Evolutionary conservation across 179 eudicot genomes (phyloP).

Genomic region (Spinacia oleracea): DNA sequence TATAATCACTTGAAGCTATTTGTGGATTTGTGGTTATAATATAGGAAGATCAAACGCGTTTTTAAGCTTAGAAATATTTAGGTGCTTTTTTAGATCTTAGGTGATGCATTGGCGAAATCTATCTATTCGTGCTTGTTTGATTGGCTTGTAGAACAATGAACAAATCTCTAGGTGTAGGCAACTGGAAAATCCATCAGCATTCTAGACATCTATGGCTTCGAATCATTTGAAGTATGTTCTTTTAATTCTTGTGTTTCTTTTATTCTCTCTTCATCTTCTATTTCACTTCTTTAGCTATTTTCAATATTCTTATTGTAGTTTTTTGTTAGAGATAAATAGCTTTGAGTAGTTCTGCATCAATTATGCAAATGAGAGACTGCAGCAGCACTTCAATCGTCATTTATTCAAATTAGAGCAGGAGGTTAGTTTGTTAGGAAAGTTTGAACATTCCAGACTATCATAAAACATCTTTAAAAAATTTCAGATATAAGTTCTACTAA

Average conservation of each 20-base stretch:
- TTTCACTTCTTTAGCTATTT: not conserved
- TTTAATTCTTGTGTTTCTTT: constrained; percentile 7
- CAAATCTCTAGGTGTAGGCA: constrained; percentile 83
- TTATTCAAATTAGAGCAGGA: constrained; percentile 94
- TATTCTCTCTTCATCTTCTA: constrained; percentile 5
- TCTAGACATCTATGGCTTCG: constrained; percentile 98
- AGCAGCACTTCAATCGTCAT: constrained; percentile 96
- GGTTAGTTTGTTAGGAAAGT: constrained; percentile 39
- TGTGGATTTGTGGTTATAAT: too few species aligned
- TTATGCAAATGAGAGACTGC: constrained; percentile 96
- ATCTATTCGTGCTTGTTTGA: constrained; percentile 94
- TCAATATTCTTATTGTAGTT: constrained; percentile 9
- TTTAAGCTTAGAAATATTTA: too few species aligned
- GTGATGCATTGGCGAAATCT: too few species aligned
- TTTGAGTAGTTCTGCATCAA: too few species aligned
- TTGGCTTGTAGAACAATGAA: constrained; percentile 95
- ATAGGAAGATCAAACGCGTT: too few species aligned
- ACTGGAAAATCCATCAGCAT: constrained; percentile 95
- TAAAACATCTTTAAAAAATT: not conserved
- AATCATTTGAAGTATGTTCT: constrained; percentile 79
- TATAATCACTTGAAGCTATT: too few species aligned
- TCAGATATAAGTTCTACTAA: too few species aligned
- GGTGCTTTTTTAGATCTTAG: too few species aligned
- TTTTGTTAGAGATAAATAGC: constrained; percentile 72
- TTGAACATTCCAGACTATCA: not conserved